Percentiles rank a stretch among this genome's conserved stretches.
phyloP scores from a whole-genome alignment of 306 rosid genomes.

The Corylus avellana region DNA sequence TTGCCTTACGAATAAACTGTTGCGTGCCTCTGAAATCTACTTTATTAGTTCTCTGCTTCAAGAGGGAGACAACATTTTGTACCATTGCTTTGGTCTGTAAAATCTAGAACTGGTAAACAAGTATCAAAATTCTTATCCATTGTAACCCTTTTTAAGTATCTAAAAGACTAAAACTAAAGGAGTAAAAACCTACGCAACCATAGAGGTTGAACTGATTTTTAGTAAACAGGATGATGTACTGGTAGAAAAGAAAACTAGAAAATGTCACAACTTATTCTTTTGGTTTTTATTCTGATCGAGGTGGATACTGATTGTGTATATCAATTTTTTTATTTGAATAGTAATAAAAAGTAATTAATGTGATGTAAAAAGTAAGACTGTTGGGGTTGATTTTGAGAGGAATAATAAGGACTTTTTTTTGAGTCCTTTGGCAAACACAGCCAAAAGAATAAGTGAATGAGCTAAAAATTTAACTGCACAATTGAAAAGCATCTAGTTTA shows the following conservation, averaged over 20 bases:
- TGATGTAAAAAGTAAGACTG: no score
- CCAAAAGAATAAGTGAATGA: background rate
- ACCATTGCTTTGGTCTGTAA: background rate
- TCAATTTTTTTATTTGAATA: background rate
- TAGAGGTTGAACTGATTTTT: background rate
- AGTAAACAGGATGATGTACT: background rate
- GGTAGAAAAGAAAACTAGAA: background rate
- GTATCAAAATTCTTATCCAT: background rate
- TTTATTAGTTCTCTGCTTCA: background rate
- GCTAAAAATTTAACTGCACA: background rate
- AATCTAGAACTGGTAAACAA: background rate
- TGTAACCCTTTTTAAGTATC: background rate
- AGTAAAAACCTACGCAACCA: background rate
- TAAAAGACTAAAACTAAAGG: background rate
- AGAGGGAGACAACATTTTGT: background rate
- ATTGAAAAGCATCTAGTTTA: background rate
- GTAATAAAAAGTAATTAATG: no score
- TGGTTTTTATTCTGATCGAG: background rate
- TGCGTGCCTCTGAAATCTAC: background rate
- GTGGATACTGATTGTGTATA: background rate
- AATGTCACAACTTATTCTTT: background rate
- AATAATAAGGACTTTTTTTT: no score
- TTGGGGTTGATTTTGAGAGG: no score
- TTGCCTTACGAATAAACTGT: background rate
- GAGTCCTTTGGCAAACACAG: no score